Conservation (phyloP, 176 grass and related monocot species). For the Chloris gayana region DNA sequence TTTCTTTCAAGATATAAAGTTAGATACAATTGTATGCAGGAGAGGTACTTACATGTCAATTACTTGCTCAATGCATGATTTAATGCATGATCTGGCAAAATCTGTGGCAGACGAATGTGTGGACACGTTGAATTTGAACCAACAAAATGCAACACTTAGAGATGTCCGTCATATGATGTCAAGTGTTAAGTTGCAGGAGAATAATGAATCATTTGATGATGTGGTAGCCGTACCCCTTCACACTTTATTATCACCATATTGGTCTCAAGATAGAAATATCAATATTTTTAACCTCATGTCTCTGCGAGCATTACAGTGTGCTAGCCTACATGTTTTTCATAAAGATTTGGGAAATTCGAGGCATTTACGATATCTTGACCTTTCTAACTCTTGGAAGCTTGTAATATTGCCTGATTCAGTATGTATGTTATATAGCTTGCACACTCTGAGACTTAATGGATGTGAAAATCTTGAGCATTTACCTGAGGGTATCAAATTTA, state of each 20-base stretch:
- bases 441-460: neutral
- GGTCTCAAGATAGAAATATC: neutral
- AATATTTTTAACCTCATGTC: neutral
- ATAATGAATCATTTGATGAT: neutral
- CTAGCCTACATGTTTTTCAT: neutral
- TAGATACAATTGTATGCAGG: too few species aligned
- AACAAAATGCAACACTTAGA: neutral
- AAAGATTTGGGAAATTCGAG: neutral
- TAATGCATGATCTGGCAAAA: slow-evolving; percentile 35
- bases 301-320: neutral
- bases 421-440: slow-evolving; percentile 19
- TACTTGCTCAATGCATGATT: slow-evolving; percentile 25
- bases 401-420: neutral
- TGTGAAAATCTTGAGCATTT: rapidly evolving
- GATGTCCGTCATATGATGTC: neutral
- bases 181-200: too few species aligned
- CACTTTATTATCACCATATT: neutral
- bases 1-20: slow-evolving; percentile 29
- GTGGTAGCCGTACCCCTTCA: neutral
- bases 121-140: neutral
- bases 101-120: neutral
- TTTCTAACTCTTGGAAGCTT: neutral
- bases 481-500: neutral
- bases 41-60: neutral
- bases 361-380: slow-evolving; percentile 30